Evolutionary conservation across 2,329 filamentous ascomycete genomes (phyloP), one percentile per base, ranked within the genome.

Genomic region (Trichoderma asperellum): DNA sequence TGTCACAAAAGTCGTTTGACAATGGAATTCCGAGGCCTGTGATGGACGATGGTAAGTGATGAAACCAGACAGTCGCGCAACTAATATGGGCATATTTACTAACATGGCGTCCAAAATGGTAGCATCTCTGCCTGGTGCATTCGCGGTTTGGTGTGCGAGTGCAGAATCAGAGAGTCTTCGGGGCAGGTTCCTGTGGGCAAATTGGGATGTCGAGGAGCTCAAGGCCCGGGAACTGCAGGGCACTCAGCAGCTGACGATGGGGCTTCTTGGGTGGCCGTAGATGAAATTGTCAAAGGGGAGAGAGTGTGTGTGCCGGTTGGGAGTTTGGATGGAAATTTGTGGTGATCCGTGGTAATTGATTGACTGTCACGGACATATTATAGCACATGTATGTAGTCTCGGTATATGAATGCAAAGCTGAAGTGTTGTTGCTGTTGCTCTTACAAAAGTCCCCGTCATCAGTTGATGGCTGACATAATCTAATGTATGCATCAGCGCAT

Each of bases 191-290:
- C 73, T 86, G 0, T 86, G 83, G 81, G 78, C 80, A 12, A 83
- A 83, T 27, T 87, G 84, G 84, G 85, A 87, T 73, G 79, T 86
- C 0, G 79, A 83, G 49, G 84, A 86, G 71, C 77, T 87, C 40
- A 82, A 75, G 47, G 78, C 77, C 5, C 74, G 76, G 29, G 77
- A 82, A 70, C 75, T 84, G 59, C 53, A 65, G 12, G 71, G 73
- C 4, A 52, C 68, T 55, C 60, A 59, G n/a, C 75, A 66, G 49
- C 71, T 76, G 29, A 75, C 75, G 2, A 40, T 69, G 27, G 61
- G 68, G 2, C 60, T 71, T 21, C 24, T 70, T n/a, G 68, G 67
- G 16, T 69, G 59, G 67, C 58, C 67, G n/a, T 69, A 37, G 18
- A 43, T n/a, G 6, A n/a, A 18, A 27, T n/a, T n/a, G 8, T 6